Conservation (phyloP, 495 filamentous ascomycete species). For the Annulohypoxylon nitens region DNA sequence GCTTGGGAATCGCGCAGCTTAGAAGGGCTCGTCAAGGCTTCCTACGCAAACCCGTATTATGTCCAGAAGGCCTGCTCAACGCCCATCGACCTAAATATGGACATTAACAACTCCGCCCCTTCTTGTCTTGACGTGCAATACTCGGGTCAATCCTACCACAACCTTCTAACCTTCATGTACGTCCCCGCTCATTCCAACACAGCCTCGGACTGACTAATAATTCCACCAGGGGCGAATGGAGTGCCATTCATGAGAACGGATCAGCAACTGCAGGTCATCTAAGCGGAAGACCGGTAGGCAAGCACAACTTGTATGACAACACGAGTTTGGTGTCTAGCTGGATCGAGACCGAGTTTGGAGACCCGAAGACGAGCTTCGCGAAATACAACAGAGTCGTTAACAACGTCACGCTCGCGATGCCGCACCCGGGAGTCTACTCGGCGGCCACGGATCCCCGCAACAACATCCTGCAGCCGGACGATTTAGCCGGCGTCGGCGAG, state of each 20-base stretch:
- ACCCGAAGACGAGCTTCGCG: conserved; percentile 62
- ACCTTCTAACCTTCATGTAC: conserved; percentile 54
- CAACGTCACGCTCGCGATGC: conserved; percentile 81
- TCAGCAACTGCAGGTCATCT: conserved; percentile 57
- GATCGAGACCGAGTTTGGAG: conserved; percentile 63
- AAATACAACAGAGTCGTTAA: conserved; percentile 68
- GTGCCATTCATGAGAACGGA: conserved; percentile 50
- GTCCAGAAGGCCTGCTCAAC: conserved; percentile 67
- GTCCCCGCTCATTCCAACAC: conserved; percentile 1
- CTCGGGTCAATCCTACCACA: conserved; percentile 66
- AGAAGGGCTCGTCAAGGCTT: conserved; percentile 67
- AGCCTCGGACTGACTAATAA: conserved; percentile 67
- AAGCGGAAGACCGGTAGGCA: conserved; percentile 62
- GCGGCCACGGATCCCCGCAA: conserved; percentile 72
- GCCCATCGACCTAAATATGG: conserved; percentile 62
- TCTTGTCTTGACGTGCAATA: conserved; percentile 76
- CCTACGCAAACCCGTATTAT: conserved; percentile 70
- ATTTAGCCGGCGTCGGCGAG: conserved; percentile 72
- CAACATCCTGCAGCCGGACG: conserved; percentile 73
- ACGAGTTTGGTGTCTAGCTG: conserved; percentile 72
- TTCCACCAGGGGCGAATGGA: conserved; percentile 62
- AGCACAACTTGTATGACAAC: conserved; percentile 72
- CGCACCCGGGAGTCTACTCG: conserved; percentile 73
- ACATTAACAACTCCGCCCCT: conserved; percentile 51
- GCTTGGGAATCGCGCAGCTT: conserved; percentile 58